Conservation (phyloP, 495 filamentous ascomycete species). For the Penicillium fimorum region DNA sequence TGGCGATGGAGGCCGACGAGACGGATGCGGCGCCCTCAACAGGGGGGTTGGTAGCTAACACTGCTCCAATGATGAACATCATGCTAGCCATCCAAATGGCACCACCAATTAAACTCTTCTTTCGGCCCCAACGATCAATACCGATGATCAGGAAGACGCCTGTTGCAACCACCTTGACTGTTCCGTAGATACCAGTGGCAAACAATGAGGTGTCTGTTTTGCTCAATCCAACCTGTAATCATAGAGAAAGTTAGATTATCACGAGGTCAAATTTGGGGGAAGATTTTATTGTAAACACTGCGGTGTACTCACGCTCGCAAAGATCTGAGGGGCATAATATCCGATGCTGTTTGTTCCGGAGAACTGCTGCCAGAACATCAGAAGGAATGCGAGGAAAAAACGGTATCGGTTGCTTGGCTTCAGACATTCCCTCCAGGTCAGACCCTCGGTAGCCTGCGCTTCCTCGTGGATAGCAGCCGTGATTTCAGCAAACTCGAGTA, state of each 20-base stretch:
- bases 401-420: constrained; percentile 41
- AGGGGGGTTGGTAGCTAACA: constrained; percentile 49
- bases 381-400: constrained; percentile 41
- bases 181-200: constrained; percentile 53
- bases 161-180: constrained; percentile 56
- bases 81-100: constrained; percentile 62
- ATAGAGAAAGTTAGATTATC: not conserved
- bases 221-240: constrained; percentile 33
- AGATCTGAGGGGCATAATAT: constrained; percentile 54
- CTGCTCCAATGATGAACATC: constrained; percentile 80
- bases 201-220: constrained; percentile 47
- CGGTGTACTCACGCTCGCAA: constrained; percentile 31
- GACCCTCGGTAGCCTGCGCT: constrained; percentile 33
- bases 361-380: constrained; percentile 57
- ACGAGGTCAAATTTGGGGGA: not conserved
- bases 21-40: constrained; percentile 24
- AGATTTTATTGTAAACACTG: not conserved
- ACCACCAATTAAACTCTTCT: constrained; percentile 66
- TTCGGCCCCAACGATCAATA: constrained; percentile 67
- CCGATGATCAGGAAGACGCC: constrained; percentile 63
- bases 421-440: constrained; percentile 43
- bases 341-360: constrained; percentile 51
- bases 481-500: constrained; percentile 67
- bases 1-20: constrained; percentile 44
- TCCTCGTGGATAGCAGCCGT: constrained; percentile 42